Evolutionary conservation across 768 basidiomycete genomes (phyloP), one percentile per base, ranked within the genome.

Genomic region (Mycena amicta): DNA sequence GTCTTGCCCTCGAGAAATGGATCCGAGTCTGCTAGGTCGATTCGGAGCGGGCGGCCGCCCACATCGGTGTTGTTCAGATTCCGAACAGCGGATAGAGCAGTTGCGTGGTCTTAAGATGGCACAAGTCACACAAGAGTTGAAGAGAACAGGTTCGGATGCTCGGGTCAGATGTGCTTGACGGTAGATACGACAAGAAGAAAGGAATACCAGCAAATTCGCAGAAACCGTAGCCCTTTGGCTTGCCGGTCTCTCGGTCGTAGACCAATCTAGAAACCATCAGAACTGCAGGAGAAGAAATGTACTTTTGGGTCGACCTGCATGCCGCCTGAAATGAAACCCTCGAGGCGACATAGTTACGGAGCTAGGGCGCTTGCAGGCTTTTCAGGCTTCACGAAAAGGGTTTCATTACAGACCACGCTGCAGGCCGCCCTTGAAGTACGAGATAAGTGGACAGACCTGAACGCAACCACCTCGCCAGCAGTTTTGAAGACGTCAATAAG

Each of bases 21-120:
- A 66, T 95, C 93, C 27, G 92, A 93, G 70, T 95, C 92, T 37
- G 95, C 93, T 31, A 95, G 82, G 72, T 98, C 96, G 67, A 98
- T 95, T 49, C 95, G 88, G 43, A 99, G 80, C 2, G 92, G 90
- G 8, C 97, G 86, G 3, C 97, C 97, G 55, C 92, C 93, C 28
- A 98, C 91, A 65, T 94, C 93, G 52, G 86, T 86, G 60, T 92
- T 93, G 73, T 97, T 94, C 49, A 99, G 83, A 70, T 98, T 99
- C 67, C 97, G 88, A 16, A 99, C 93, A 50, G 97, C 97, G 50
- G 94, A 96, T 26, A 85, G 75, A 6, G 97, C 97, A 22, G 97
- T 98, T 74, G 97, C 95, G 72, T 96, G 92, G 74, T 99, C 97
- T 91, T 72, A 64, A 53, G 18, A 52, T 51, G 55, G 29, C 54